Evolutionary conservation across 257 asterid species (phyloP).

Genomic region (Petunia secreta): DNA sequence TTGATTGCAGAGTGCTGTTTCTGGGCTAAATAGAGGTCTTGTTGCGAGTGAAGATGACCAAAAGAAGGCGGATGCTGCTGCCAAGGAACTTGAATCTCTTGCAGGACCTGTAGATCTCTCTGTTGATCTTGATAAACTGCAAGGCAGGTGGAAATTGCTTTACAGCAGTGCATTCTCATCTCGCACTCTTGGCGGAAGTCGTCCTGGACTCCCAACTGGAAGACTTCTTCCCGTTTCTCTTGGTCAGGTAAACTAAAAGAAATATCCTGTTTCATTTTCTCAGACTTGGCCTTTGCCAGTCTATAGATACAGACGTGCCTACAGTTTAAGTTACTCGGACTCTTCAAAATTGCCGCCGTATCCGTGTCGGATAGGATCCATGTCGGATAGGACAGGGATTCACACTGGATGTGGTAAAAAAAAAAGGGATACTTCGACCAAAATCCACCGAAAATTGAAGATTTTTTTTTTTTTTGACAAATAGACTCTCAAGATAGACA

Average conservation of each 20-base stretch:
- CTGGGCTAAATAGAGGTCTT: constrained; percentile 96
- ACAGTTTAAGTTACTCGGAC: background rate
- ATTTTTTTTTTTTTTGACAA: too few species aligned
- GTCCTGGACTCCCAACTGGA: constrained; percentile 96
- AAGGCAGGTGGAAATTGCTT: constrained; percentile 88
- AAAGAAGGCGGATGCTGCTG: constrained; percentile 71
- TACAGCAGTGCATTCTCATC: constrained; percentile 96
- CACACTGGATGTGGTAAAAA: too few species aligned
- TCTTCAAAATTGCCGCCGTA: too few species aligned
- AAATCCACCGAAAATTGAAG: too few species aligned
- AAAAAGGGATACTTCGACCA: too few species aligned
- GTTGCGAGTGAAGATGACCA: constrained; percentile 84
- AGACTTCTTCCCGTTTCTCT: constrained; percentile 95
- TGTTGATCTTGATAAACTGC: constrained; percentile 68
- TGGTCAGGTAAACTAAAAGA: constrained; percentile 60
- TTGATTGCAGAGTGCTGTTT: constrained; percentile 68
- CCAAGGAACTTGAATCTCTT: constrained; percentile 76
- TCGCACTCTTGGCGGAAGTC: constrained; percentile 94
- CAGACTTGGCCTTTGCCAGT: background rate
- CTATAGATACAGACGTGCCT: background rate
- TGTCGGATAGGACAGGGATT: too few species aligned
- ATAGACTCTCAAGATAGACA: too few species aligned
- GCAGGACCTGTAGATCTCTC: constrained; percentile 70
- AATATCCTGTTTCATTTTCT: background rate
- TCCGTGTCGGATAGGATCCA: too few species aligned